Conservation (phyloP, 331 rosid genomes). For the Pyracantha coccinea region DNA sequence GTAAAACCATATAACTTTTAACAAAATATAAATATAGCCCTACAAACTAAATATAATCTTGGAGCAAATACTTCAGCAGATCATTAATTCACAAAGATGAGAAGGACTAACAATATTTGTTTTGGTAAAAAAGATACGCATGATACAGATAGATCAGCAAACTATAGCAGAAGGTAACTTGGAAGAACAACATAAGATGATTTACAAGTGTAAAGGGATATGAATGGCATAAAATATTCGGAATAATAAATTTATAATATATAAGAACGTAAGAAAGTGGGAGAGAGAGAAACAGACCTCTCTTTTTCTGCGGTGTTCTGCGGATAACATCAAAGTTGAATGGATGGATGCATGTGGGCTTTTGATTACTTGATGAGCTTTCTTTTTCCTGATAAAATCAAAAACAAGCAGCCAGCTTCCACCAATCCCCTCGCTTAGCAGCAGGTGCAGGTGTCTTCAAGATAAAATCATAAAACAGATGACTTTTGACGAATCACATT, state of each 20-base stretch:
- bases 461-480: slow-evolving; percentile 15
- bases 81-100: neutral
- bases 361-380: neutral
- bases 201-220: neutral
- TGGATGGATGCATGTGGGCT: slow-evolving; percentile 18
- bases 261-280: neutral
- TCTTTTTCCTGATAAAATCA: slow-evolving; percentile 22
- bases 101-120: neutral
- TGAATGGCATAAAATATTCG: neutral
- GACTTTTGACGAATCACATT: slow-evolving; percentile 36
- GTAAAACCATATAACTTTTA: neutral
- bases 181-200: neutral
- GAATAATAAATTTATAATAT: neutral
- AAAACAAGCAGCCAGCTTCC: slow-evolving; percentile 30
- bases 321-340: slow-evolving; percentile 35
- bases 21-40: neutral
- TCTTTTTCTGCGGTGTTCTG: slow-evolving; percentile 10
- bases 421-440: slow-evolving; percentile 33
- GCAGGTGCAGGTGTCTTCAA: slow-evolving; percentile 22
- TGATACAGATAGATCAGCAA: neutral
- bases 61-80: neutral
- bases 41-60: neutral
- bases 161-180: neutral
- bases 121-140: neutral
- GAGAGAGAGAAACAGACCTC: slow-evolving; percentile 18